Base-by-base conservation (phyloP, 257 asterid genomes). In the Handroanthus guayacan region DNA sequence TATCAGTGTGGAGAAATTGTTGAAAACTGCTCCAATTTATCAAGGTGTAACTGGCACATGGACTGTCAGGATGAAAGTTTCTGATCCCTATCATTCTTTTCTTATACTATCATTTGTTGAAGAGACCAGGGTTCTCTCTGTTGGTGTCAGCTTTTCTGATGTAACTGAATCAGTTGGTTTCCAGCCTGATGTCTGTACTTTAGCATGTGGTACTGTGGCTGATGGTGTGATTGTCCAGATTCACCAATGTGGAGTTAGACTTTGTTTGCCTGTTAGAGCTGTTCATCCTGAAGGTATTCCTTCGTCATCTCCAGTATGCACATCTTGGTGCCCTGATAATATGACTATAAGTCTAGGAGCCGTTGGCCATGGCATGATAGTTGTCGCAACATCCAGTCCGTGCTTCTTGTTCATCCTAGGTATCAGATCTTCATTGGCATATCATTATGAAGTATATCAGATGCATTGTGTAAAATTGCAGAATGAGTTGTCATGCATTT, bases 61-160 rank as follows among this genome's bases (percentile, higher is more conserved):
- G 99, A 84, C 97, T 7, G 78, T 91, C 69, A 95, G 92, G 84
- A 84, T 88, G 92, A 91, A 85, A 71, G 81, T 72, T 58, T 81
- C 87, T 12, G 99, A 95, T 81, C 71, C 87, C n/a, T 85, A 78
- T 84, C 97, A 95, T 89, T 91, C 98, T 60, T 95, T 93, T 85
- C 89, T 95, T 37, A 98, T 93, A 31, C 74, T 95, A 74, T 92
- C 99, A 57, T 95, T 95, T 82, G 97, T 95, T 81, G 99, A 95
- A 80, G 97, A 95, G 83, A 91, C 97, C 50, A 89, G 99, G 83
- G 98, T 95, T 77, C 99, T 95, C 43, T 92, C 99, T 51, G 98
- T 95, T 39, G 99, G 99, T 38, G 88, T 95, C 81, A 91, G 89
- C 85, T 95, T 95, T 83, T 85, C 91, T 77, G 99, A 95, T 79